Conservation (phyloP, 1,284 basidiomycete species). For the Erythrobasidium hasegawianum region DNA sequence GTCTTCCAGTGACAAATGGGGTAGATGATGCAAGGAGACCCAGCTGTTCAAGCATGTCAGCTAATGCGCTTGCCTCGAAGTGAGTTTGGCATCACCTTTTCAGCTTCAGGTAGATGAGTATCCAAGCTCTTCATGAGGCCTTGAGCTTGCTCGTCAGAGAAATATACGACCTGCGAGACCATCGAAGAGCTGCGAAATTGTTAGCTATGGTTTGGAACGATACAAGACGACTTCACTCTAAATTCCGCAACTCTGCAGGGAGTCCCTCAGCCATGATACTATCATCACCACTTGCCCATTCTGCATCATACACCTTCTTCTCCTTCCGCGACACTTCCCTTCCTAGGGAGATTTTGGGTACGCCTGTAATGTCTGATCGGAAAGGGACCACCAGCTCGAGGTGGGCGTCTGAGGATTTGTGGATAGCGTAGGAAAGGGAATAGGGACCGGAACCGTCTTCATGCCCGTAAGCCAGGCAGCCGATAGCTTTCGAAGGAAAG, state of each 20-base stretch:
- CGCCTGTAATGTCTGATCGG: conserved; percentile 30
- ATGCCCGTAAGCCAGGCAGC: conserved; percentile 23
- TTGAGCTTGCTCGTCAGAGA: conserved; percentile 34
- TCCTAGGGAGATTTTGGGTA: conserved; percentile 32
- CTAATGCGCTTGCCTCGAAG: not conserved
- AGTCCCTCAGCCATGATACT: conserved; percentile 16
- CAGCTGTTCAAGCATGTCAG: conserved; percentile 4
- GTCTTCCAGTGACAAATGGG: conserved; percentile 35
- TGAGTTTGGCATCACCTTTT: conserved; percentile 18
- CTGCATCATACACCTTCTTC: conserved; percentile 11
- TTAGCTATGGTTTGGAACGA: not conserved
- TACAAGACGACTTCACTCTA: conserved; percentile 1
- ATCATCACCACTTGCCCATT: conserved; percentile 28
- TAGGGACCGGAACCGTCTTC: conserved; percentile 16
- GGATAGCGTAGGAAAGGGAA: conserved; percentile 24
- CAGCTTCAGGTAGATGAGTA: not conserved
- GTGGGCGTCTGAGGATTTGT: conserved; percentile 3
- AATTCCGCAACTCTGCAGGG: not conserved
- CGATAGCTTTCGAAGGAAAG: conserved; percentile 21
- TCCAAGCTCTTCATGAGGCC: conserved; percentile 32
- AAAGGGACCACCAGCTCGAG: conserved; percentile 31
- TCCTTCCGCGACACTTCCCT: conserved; percentile 28
- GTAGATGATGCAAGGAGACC: conserved; percentile 34
- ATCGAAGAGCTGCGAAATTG: conserved; percentile 6
- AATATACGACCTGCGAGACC: conserved; percentile 26